Percentiles rank a stretch among this genome's conserved stretches.
phyloP scores from a whole-genome alignment of 352 stramenopile species.

The Pythium diclinum region DNA sequence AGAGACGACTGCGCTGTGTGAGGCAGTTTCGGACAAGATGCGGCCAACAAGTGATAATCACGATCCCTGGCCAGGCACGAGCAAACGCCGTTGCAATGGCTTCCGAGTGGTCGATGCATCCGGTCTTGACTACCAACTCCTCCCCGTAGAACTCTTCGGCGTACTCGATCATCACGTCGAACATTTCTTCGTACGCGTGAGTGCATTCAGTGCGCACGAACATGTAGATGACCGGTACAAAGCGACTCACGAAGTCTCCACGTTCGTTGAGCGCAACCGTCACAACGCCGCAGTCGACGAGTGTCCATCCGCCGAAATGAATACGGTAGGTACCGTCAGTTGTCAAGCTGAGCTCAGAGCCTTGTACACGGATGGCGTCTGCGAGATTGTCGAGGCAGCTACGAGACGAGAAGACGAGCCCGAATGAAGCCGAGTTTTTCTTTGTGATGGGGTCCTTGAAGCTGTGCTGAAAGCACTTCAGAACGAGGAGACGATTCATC shows the following conservation, averaged over 20 bases:
- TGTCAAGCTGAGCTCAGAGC: background rate
- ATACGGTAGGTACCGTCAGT: constrained; percentile 16
- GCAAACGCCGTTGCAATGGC: background rate
- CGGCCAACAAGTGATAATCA: background rate
- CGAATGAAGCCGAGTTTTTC: background rate
- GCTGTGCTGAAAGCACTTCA: background rate
- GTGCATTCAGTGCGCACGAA: constrained; percentile 9
- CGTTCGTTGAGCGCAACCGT: background rate
- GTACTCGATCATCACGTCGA: background rate
- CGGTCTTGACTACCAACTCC: background rate
- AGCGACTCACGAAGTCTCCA: background rate
- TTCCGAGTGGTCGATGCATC: constrained; percentile 11
- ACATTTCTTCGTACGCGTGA: constrained; percentile 10
- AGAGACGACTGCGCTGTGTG: background rate
- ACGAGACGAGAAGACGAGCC: constrained; percentile 3
- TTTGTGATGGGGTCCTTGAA: background rate
- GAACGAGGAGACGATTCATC: background rate
- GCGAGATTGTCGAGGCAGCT: background rate
- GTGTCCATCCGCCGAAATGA: constrained; percentile 14
- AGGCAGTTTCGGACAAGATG: background rate
- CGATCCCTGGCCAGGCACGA: background rate
- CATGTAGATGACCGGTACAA: constrained; percentile 8
- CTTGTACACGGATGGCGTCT: background rate
- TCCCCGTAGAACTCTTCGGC: background rate
- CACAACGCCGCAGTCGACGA: background rate